phyloP scores from a whole-genome alignment of 208 protist genomes.

The Sergeia podlipaevii region DNA sequence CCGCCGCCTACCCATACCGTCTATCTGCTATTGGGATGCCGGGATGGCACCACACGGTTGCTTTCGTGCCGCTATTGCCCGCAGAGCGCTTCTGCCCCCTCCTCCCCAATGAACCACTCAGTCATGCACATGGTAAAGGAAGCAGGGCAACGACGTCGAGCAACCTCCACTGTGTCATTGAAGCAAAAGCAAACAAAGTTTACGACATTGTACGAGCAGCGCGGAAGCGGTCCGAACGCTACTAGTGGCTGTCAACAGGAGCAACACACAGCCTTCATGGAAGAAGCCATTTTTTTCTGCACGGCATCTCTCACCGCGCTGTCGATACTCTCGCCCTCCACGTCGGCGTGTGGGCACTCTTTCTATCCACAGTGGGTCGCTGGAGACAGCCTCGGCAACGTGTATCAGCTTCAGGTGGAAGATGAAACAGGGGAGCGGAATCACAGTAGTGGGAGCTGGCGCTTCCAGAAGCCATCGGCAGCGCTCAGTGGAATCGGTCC shows the following conservation, averaged over 20 bases:
- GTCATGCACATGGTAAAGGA: too few species aligned
- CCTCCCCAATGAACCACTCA: too few species aligned
- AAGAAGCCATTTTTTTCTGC: constrained; percentile 26
- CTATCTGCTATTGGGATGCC: too few species aligned
- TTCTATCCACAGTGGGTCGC: constrained; percentile 34
- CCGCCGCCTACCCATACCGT: too few species aligned
- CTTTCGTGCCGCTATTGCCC: too few species aligned
- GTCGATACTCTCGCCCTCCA: neutral
- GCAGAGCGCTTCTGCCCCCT: too few species aligned
- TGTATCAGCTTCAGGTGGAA: constrained; percentile 64
- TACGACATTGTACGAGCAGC: neutral
- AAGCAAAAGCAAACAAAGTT: too few species aligned
- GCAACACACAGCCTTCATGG: neutral
- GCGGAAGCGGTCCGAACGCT: neutral
- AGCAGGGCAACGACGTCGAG: too few species aligned
- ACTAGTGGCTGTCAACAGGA: neutral
- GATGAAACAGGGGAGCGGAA: constrained; percentile 5
- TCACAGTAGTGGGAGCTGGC: constrained; percentile 1
- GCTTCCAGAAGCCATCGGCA: neutral
- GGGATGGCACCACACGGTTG: too few species aligned
- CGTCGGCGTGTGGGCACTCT: too few species aligned
- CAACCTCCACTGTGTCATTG: too few species aligned
- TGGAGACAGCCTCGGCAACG: constrained; percentile 65
- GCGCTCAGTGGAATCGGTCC: too few species aligned
- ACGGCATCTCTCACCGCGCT: constrained; percentile 20